Evolutionary conservation across 441 rosid genomes (phyloP).

Genomic region (Manihot esculenta): DNA sequence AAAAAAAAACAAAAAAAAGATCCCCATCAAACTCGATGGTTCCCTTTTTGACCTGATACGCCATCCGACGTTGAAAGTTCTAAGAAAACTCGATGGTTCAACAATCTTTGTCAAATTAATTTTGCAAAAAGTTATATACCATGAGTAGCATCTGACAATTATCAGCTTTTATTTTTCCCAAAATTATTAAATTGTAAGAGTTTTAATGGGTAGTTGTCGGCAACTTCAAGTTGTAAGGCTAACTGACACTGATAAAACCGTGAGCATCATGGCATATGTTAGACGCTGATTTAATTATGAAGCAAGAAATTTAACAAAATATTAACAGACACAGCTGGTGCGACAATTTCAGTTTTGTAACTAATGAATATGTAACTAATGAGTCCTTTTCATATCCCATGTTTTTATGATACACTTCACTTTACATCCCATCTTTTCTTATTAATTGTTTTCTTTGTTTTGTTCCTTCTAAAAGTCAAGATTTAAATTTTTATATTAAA

Average conservation of each 20-base stretch:
- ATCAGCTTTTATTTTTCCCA: background rate
- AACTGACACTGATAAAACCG: constrained; percentile 12
- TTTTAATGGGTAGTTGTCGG: constrained; percentile 16
- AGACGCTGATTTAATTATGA: background rate
- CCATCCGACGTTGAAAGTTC: background rate
- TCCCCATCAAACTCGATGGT: background rate
- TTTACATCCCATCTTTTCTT: background rate
- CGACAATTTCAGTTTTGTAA: background rate
- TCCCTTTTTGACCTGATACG: background rate
- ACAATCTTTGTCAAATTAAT: constrained; percentile 15
- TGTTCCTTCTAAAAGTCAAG: too few species aligned
- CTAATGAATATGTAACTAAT: too few species aligned
- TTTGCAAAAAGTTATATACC: background rate
- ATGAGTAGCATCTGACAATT: background rate
- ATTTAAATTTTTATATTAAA: too few species aligned
- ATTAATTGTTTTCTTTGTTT: too few species aligned
- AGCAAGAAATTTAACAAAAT: constrained; percentile 12
- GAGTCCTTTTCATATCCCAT: constrained; percentile 42
- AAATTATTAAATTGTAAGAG: background rate
- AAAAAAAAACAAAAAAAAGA: background rate
- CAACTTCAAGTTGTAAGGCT: constrained; percentile 12
- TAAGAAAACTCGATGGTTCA: background rate
- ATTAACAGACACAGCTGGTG: constrained; percentile 9
- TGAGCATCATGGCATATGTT: constrained; percentile 16
- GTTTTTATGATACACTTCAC: constrained; percentile 28